Evolutionary conservation across 805 yeast genomes (phyloP).

Genomic region (Barnettozyma pratensis): DNA sequence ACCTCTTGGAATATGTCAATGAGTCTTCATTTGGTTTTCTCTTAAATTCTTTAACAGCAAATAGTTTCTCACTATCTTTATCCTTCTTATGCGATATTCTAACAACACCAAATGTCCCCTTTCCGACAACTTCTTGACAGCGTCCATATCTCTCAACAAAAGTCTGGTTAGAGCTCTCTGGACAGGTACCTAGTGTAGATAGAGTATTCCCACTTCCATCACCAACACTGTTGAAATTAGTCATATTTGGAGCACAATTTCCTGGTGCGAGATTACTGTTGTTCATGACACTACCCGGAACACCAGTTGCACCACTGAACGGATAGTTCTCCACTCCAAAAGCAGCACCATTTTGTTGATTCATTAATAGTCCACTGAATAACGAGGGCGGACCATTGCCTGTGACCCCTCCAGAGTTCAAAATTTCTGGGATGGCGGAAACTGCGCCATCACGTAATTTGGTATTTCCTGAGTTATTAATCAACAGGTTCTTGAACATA

Average conservation of each 20-base stretch:
- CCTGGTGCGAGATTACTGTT: not conserved
- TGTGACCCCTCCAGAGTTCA: conserved; percentile 17
- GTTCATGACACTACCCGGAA: conserved; percentile 8
- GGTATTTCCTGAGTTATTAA: conserved; percentile 45
- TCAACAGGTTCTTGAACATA: conserved; percentile 68
- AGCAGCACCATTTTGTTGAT: conserved; percentile 26
- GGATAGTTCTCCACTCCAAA: conserved; percentile 30
- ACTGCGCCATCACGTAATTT: conserved; percentile 66
- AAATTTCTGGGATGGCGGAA: conserved; percentile 65
- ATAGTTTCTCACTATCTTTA: conserved; percentile 44
- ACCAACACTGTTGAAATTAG: not conserved
- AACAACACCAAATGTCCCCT: conserved; percentile 93
- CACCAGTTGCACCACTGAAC: conserved; percentile 31
- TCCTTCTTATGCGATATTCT: conserved; percentile 74
- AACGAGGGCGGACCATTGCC: conserved; percentile 61
- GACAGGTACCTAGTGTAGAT: no score
- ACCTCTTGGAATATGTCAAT: conserved; percentile 62
- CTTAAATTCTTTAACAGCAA: conserved; percentile 86
- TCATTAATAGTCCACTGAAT: conserved; percentile 60
- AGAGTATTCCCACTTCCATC: not conserved
- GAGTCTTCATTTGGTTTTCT: conserved; percentile 55
- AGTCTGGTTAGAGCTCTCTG: conserved; percentile 34
- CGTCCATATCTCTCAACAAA: conserved; percentile 88
- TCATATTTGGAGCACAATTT: not conserved
- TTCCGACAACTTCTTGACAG: conserved; percentile 91